phyloP scores from a whole-genome alignment of 31 red algal species.

The Asparagopsis taxiformis region DNA sequence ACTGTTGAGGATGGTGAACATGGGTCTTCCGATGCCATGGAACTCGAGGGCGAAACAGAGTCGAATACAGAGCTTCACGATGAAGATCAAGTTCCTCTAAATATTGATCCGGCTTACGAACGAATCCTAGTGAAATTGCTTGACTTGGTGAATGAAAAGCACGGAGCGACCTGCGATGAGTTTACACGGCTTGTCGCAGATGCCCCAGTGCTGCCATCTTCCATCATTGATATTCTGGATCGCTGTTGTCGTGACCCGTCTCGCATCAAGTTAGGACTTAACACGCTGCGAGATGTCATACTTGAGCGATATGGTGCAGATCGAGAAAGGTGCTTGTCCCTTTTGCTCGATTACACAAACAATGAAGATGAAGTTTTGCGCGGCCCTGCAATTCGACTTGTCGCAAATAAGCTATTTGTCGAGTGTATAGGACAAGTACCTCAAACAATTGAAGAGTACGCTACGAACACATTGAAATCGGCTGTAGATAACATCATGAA shows the following conservation, averaged over 20 bases:
- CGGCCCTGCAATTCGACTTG: slow-evolving; percentile 71
- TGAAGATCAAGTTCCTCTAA: slow-evolving; percentile 7
- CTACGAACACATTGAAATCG: slow-evolving; percentile 14
- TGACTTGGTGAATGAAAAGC: slow-evolving; percentile 8
- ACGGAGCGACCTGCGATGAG: not conserved
- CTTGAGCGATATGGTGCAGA: slow-evolving; percentile 60
- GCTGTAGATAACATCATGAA: slow-evolving; percentile 4
- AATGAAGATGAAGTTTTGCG: slow-evolving; percentile 62
- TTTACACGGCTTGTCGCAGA: slow-evolving; percentile 28
- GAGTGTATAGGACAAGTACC: slow-evolving; percentile 34
- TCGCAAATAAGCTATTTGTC: slow-evolving; percentile 58
- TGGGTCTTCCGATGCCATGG: not conserved
- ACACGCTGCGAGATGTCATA: slow-evolving; percentile 50
- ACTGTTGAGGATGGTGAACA: not conserved
- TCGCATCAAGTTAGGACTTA: slow-evolving; percentile 48
- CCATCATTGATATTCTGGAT: slow-evolving; percentile 14
- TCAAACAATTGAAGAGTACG: slow-evolving; percentile 43
- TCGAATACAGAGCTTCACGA: slow-evolving; percentile 4
- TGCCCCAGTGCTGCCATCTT: slow-evolving; percentile 42
- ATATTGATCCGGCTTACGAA: slow-evolving; percentile 23
- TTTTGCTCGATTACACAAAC: slow-evolving; percentile 41
- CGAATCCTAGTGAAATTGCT: slow-evolving; percentile 26
- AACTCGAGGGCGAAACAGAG: slow-evolving; percentile 3
- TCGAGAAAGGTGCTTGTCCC: slow-evolving; percentile 29
- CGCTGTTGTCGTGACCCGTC: slow-evolving; percentile 43